Conservation (phyloP, 2,329 filamentous ascomycete genomes). For the Pseudogymnoascus sp. region DNA sequence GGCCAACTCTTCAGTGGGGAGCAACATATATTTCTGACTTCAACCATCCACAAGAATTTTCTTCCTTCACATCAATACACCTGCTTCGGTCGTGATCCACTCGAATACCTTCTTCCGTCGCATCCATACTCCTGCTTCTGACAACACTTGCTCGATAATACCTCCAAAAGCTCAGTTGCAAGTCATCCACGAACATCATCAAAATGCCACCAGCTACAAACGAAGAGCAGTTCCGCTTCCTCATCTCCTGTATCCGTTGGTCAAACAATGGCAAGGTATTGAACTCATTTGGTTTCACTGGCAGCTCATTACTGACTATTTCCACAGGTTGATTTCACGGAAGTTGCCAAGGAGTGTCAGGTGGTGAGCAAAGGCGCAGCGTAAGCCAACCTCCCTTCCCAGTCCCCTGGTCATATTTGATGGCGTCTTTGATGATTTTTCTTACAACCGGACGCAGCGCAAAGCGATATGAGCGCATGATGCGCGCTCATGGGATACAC, state of each 20-base stretch:
- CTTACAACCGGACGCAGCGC: slow-evolving; percentile 36
- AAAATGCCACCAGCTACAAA: slow-evolving; percentile 43
- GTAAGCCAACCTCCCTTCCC: slow-evolving; percentile 39
- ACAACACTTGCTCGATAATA: background rate
- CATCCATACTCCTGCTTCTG: background rate
- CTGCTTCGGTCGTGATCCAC: background rate
- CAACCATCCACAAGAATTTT: background rate
- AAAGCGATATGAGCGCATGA: slow-evolving; percentile 59
- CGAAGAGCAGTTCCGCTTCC: slow-evolving; percentile 54
- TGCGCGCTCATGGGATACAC: slow-evolving; percentile 47
- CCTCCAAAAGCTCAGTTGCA: background rate
- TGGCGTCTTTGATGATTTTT: background rate
- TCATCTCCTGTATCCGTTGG: slow-evolving; percentile 56
- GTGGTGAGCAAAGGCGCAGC: slow-evolving; percentile 60
- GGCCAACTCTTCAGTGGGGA: background rate
- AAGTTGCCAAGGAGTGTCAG: slow-evolving; percentile 53
- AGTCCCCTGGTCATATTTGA: background rate
- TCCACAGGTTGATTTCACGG: slow-evolving; percentile 52
- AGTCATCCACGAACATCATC: slow-evolving; percentile 10
- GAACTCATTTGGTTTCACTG: background rate
- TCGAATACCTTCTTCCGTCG: background rate
- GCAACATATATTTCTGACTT: slow-evolving; percentile 2
- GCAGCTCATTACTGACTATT: background rate
- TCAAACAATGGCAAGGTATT: slow-evolving; percentile 51
- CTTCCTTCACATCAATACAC: background rate